Percentiles rank a stretch among this genome's conserved stretches.
These are phyloP conservation scores for Castanea sativa DNA, from an alignment of 306 rosid species.

Conservation along the genomic window DNA sequence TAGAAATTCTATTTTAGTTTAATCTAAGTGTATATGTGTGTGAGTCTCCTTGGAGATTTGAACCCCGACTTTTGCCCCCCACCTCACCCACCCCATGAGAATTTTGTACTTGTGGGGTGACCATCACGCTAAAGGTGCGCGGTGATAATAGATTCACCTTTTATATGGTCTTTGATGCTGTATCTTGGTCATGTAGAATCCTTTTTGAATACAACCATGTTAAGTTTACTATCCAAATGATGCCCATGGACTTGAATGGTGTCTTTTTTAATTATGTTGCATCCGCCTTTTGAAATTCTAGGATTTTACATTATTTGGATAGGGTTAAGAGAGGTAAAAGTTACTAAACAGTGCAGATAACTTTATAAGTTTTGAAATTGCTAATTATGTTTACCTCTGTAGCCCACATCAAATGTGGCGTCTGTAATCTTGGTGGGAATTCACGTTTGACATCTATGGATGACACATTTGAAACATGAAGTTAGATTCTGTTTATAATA, in stretches of 20 bases:
- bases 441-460: conserved; percentile 11
- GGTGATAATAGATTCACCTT: not conserved
- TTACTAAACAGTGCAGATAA: not conserved
- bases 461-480: conserved; percentile 6
- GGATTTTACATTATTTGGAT: conserved; percentile 7
- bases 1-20: too few relatives aligned
- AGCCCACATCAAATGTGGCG: not conserved
- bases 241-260: conserved; percentile 4
- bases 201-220: not conserved
- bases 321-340: not conserved
- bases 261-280: conserved; percentile 21
- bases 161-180: not conserved
- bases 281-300: not conserved
- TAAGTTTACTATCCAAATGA: conserved; percentile 1
- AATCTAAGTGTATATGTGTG: too few relatives aligned
- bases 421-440: not conserved
- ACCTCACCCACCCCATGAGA: too few relatives aligned
- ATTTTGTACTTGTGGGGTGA: too few relatives aligned
- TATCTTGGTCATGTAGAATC: not conserved
- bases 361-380: not conserved
- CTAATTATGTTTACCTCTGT: not conserved
- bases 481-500: conserved; percentile 9
- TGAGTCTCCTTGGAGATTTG: too few relatives aligned
- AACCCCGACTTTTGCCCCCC: too few relatives aligned
- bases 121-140: too few relatives aligned